Evolutionary conservation across 306 rosid genomes (phyloP), one percentile per base, ranked within the genome.

Genomic region (Cicer judaicum): DNA sequence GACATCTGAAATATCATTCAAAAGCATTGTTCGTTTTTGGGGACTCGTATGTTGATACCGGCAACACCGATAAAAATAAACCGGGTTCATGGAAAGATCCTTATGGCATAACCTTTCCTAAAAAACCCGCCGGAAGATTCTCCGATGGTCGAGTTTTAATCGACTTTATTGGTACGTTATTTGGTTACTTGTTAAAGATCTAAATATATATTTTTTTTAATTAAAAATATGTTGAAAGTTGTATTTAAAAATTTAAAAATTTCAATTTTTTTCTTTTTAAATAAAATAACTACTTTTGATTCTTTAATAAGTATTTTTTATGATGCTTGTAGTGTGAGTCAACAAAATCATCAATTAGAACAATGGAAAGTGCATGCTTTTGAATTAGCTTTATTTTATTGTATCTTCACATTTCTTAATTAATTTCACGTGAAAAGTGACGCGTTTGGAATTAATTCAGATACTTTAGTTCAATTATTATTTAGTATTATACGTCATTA

Each of bases 11-110:
- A 5, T 2, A 64, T 10, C 49, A 5, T 6, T 47, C 68, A 1
- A 80, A 54, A 63, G 71, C 34, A 12, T 19, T 84, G 64, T 79
- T 80, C 9, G 70, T 80, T 6, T 80, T 80, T 14, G 83, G 83
- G 0, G 83, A 80, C 79, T 80, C 79, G 0, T 80, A 73, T 19
- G 79, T 18, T 46, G 83, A 80, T 47, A 49, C 75, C 0, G 83
- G 83, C 3, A 80, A 80, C 65, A 21, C 29, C 0, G 12, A 13
- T 16, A 52, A 14, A 11, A 24, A 8, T 16, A 6, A 12, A 12
- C 1, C 73, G 2, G 62, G 74, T 9, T 54, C 83, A 0, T 78
- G 82, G 82, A 79, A 63, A 72, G 0, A 71, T 0, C 82, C 82
- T 53, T 64, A 79, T 7, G 78, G 82, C 43, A 43, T 53, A 4